Base-by-base conservation (phyloP, 768 basidiomycete species). In the Hygrocybe punicea region DNA sequence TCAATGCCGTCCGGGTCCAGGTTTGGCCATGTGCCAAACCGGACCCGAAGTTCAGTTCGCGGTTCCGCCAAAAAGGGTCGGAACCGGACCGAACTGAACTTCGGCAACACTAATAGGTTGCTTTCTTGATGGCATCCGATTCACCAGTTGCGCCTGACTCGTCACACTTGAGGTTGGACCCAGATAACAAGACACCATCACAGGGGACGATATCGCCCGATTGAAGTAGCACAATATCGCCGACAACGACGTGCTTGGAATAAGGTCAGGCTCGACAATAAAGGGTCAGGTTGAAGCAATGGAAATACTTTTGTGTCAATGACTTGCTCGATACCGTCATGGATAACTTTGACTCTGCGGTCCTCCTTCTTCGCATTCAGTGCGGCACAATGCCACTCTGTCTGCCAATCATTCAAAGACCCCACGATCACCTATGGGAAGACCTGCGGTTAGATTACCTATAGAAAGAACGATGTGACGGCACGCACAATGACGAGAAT, bases 61-160 rank as follows among this genome's bases (percentile, higher is more conserved):
- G n/a, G n/a, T n/a, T n/a, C n/a, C n/a, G n/a, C n/a, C n/a, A n/a
- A n/a, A n/a, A n/a, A n/a, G n/a, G n/a, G n/a, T n/a, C n/a, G n/a
- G n/a, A n/a, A n/a, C n/a, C n/a, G n/a, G n/a, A n/a, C n/a, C n/a
- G n/a, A n/a, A n/a, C n/a, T n/a, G n/a, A n/a, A n/a, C n/a, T n/a
- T n/a, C n/a, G n/a, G n/a, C n/a, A n/a, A n/a, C n/a, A n/a, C n/a
- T n/a, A n/a, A n/a, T n/a, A n/a, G n/a, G n/a, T n/a, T n/a, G n/a
- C n/a, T n/a, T n/a, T n/a, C 72, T 99, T 87, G 70, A 98, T 94
- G 14, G 94, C 87, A 70, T 98, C 95, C 7, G 90, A 91, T 75
- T 99, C 97, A 62, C 96, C 97, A 0, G 97, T 98, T 42, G 94
- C 93, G 19, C 92, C 91, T 23, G 91, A 93, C 70, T 98, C 97